Percentiles rank a stretch among this genome's conserved stretches.
phyloP scores from a whole-genome alignment of 176 grass and related monocot genomes.

The Paspalum vaginatum region DNA sequence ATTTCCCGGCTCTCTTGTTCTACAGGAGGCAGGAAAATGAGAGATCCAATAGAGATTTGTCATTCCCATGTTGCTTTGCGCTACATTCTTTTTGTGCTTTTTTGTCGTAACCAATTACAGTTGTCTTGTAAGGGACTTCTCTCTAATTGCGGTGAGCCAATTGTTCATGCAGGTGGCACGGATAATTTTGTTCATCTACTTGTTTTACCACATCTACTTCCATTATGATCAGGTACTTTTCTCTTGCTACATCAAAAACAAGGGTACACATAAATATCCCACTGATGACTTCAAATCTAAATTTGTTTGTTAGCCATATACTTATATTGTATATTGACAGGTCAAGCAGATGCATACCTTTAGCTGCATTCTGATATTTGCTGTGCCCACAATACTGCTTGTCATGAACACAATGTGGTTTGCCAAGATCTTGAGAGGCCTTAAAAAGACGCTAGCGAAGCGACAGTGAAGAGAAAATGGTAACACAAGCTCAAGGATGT shows the following conservation, averaged over 20 bases:
- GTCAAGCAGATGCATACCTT: slow-evolving; percentile 68
- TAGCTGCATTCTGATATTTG: slow-evolving; percentile 65
- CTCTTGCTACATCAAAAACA: slow-evolving; percentile 2
- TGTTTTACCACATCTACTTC: slow-evolving; percentile 93
- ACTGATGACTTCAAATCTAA: slow-evolving; percentile 25
- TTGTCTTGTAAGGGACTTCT: neutral
- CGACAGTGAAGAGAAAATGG: slow-evolving; percentile 66
- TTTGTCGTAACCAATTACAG: neutral
- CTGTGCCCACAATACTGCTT: slow-evolving; percentile 75
- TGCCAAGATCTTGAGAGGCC: slow-evolving; percentile 91
- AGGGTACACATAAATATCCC: slow-evolving; percentile 19
- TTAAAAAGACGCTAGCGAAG: slow-evolving; percentile 89
- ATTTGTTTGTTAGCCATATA: slow-evolving; percentile 37
- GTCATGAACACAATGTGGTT: slow-evolving; percentile 93
- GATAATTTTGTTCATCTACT: slow-evolving; percentile 87
- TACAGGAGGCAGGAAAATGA: neutral
- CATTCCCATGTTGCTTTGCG: neutral
- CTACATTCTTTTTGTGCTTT: neutral
- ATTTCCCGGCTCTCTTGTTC: neutral
- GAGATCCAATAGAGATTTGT: neutral
- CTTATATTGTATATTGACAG: slow-evolving; percentile 52
- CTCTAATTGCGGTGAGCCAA: slow-evolving; percentile 18
- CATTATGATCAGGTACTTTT: slow-evolving; percentile 78
- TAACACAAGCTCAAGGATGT: slow-evolving; percentile 26
- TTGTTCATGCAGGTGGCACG: slow-evolving; percentile 80